Base-by-base conservation (phyloP, 73 alveolate species). In the Uronychia setigera region DNA sequence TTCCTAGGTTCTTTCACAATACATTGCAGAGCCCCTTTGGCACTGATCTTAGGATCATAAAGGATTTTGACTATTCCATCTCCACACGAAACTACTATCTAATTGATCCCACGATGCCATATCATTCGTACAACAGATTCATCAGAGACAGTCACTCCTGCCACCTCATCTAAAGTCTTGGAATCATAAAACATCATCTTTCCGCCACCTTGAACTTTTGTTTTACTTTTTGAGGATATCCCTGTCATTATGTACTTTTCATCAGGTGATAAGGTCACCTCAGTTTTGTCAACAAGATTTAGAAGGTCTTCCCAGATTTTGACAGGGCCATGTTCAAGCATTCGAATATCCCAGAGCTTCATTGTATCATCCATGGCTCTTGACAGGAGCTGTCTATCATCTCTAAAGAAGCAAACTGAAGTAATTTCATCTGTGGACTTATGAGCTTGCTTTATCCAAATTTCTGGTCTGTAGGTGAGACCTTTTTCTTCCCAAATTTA, bases 281-380 rank as follows among this genome's bases (percentile, higher is more conserved):
- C 59, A 31, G 94, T 86, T 80, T 90, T 59, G 0, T 67, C 75
- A 0, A 82, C 59, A 28, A 60, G 34, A 59, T 86, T 81, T 26
- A 78, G 33, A 27, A 93, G 87, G 74, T 90, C 94, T 1, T 90
- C 59, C 87, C 94, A 93, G 26, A 33, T 88, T 0, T 80, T 75
- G 74, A 96, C 76, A 26, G 98, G 98, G 76, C 93, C 95, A 35
- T 79, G 5, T 11, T 46, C 90, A 13, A 94, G 86, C 77, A 91
- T 92, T 84, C 97, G 85, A 46, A 93, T 82, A 82, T 97, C 99
- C 99, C 99, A 97, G 34, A 97, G 84, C 80, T 97, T 97, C 92
- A 97, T 89, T 31, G 99, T 95, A 57, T 93, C 94, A 80, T 97
- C 99, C 83, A 94, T 90, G 25, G 96, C 93, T 81, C 98, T 88